A percentile compares a stretch with the other conserved stretches of the same genome.
Evolutionary conservation across 2,329 filamentous ascomycete species (phyloP).

Genomic region (Cytospora mali): DNA sequence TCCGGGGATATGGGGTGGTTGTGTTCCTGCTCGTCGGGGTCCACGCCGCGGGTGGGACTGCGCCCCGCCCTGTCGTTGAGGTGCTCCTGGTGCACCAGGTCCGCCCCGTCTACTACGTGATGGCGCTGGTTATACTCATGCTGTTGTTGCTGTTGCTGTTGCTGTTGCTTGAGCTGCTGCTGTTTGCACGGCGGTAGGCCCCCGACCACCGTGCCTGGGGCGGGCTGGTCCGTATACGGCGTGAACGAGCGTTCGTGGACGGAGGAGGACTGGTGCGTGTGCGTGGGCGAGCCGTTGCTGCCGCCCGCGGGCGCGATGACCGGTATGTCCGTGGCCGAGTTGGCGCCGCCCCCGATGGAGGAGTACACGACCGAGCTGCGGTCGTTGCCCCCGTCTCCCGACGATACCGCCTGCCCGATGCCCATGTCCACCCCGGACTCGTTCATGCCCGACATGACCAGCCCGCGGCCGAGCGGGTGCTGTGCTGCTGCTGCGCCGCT

Average conservation of each 20-base stretch:
- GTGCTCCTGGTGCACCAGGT: slow-evolving; percentile 17
- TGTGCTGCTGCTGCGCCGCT: slow-evolving; percentile 11
- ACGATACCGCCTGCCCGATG: slow-evolving; percentile 7
- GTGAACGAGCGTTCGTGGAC: slow-evolving; percentile 26
- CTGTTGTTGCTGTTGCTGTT: slow-evolving; percentile 1
- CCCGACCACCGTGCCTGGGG: slow-evolving; percentile 20
- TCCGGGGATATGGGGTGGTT: slow-evolving; percentile 17
- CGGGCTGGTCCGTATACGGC: slow-evolving; percentile 39
- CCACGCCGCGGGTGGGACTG: slow-evolving; percentile 3
- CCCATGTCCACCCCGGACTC: slow-evolving; percentile 14
- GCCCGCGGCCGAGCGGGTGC: slow-evolving; percentile 13
- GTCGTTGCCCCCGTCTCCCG: neutral
- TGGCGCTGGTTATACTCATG: slow-evolving; percentile 24
- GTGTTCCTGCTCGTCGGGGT: slow-evolving; percentile 7
- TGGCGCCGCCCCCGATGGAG: slow-evolving; percentile 22
- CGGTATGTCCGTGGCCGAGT: slow-evolving; percentile 29
- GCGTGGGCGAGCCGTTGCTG: slow-evolving; percentile 26
- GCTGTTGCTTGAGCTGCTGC: slow-evolving; percentile 28
- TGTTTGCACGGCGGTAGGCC: neutral
- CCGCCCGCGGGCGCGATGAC: slow-evolving; percentile 3
- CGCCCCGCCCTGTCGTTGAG: slow-evolving; percentile 1
- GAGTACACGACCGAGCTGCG: slow-evolving; percentile 17
- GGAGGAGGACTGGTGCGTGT: neutral
- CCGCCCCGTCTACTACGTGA: slow-evolving; percentile 7
- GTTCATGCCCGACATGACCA: slow-evolving; percentile 18